Conservation (phyloP, 768 basidiomycete species). For the Ephemerocybe angulata region DNA sequence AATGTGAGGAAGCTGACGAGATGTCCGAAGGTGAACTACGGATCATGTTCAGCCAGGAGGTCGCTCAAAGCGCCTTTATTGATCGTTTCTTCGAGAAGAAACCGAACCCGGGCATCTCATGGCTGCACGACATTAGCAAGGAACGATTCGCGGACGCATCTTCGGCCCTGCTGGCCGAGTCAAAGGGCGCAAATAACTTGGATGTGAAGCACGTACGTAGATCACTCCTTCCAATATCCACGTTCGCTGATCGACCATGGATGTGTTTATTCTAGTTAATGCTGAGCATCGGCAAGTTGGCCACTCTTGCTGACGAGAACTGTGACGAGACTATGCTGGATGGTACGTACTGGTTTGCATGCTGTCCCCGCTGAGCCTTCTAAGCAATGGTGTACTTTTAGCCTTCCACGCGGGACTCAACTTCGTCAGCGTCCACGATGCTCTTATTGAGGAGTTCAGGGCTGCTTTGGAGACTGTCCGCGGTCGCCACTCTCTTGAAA, state of each 20-base stretch:
- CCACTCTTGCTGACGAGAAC: constrained; percentile 62
- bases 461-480: constrained; percentile 44
- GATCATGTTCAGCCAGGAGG: constrained; percentile 76
- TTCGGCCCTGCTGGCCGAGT: constrained; percentile 57
- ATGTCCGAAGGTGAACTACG: constrained; percentile 68
- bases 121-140: constrained; percentile 84
- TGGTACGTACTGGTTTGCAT: constrained; percentile 34
- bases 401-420: constrained; percentile 87
- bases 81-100: constrained; percentile 67
- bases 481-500: constrained; percentile 62
- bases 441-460: constrained; percentile 60
- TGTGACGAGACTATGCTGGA: constrained; percentile 53
- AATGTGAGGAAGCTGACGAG: neutral
- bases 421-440: constrained; percentile 80
- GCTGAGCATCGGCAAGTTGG: constrained; percentile 89
- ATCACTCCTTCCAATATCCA: neutral
- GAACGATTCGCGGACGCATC: constrained; percentile 64
- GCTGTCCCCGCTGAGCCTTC: neutral
- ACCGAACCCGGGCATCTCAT: constrained; percentile 63
- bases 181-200: constrained; percentile 52
- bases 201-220: constrained; percentile 71
- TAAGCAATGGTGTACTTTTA: constrained; percentile 23
- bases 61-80: constrained; percentile 56
- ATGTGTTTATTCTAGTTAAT: constrained; percentile 55
- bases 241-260: neutral